phyloP scores from a whole-genome alignment of 768 basidiomycete genomes.

The Tylopilus sp. region DNA sequence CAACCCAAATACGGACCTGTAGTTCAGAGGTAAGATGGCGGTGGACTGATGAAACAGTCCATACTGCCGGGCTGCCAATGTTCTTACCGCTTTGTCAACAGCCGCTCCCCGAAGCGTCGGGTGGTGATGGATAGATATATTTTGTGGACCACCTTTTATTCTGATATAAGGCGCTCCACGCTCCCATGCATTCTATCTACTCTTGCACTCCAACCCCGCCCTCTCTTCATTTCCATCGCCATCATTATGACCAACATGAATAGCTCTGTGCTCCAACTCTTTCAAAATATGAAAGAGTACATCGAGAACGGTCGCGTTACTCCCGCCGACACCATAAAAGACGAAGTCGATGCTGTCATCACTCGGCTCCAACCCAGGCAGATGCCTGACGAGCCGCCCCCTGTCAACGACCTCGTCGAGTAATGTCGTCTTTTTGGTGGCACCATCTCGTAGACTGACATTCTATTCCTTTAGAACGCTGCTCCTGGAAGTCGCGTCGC shows the following conservation, averaged over 20 bases:
- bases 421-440: neutral
- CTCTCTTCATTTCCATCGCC: neutral
- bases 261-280: constrained; percentile 5
- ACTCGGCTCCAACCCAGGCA: constrained; percentile 1
- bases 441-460: neutral
- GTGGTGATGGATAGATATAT: no score
- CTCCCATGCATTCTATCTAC: neutral
- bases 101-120: no score
- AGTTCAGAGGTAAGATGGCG: no score
- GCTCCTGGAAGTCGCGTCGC: constrained; percentile 3
- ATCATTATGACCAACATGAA: constrained; percentile 8
- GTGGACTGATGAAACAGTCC: no score
- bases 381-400: neutral
- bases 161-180: neutral
- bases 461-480: constrained; percentile 5
- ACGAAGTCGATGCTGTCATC: constrained; percentile 13
- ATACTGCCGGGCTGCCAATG: no score
- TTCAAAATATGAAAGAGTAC: constrained; percentile 8
- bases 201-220: neutral
- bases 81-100: no score
- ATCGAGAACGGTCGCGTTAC: constrained; percentile 12
- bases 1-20: no score
- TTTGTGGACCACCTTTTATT: no score
- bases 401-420: constrained; percentile 4
- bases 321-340: neutral